Evolutionary conservation across 2,329 filamentous ascomycete species (phyloP).

Genomic region (Aspergillus bombycis): DNA sequence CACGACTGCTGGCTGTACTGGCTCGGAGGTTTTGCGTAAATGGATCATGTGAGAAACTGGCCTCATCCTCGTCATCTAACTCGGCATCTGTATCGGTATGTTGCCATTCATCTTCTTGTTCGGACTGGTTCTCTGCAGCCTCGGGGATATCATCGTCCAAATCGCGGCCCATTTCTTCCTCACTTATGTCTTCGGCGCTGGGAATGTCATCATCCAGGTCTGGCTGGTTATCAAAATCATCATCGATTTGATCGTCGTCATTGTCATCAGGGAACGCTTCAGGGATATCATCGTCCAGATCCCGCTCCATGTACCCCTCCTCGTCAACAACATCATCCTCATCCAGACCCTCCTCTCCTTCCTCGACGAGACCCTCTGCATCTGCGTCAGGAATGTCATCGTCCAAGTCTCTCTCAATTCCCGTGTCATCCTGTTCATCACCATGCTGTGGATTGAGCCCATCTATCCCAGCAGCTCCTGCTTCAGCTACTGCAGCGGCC

Average conservation of each 20-base stretch:
- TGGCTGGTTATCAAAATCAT: conserved; percentile 48
- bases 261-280: conserved; percentile 57
- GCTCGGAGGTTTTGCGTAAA: conserved; percentile 35
- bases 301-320: conserved; percentile 55
- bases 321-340: conserved; percentile 60
- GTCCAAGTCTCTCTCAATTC: conserved; percentile 47
- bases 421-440: conserved; percentile 33
- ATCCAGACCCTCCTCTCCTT: conserved; percentile 50
- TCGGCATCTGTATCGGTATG: conserved; percentile 76
- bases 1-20: conserved; percentile 38
- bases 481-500: conserved; percentile 58
- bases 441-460: conserved; percentile 34
- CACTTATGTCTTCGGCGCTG: conserved; percentile 59
- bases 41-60: conserved; percentile 29
- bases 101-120: conserved; percentile 67
- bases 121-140: conserved; percentile 44
- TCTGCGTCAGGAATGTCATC: conserved; percentile 52
- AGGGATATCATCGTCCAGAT: conserved; percentile 75
- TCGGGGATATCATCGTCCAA: conserved; percentile 73
- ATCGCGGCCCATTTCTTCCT: conserved; percentile 65
- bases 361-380: conserved; percentile 42
- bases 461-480: conserved; percentile 39
- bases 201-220: conserved; percentile 65
- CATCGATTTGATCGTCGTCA: conserved; percentile 40
- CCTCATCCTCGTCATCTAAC: conserved; percentile 49